Conservation (phyloP, 2,329 filamentous ascomycete species). For the Ophiosphaerella korrae region DNA sequence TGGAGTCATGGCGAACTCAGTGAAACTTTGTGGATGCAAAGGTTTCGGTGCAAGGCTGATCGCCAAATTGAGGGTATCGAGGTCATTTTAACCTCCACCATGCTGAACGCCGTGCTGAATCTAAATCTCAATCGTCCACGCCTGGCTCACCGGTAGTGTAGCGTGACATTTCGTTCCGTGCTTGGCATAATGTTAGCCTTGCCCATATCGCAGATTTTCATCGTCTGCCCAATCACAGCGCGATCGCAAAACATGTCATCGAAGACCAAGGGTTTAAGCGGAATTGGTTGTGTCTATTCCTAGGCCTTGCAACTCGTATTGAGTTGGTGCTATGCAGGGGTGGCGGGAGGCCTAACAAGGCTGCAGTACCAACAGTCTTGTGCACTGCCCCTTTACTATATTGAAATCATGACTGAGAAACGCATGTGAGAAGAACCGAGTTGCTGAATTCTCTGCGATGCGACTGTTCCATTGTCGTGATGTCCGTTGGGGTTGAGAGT, state of each 20-base stretch:
- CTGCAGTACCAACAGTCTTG: constrained; percentile 4
- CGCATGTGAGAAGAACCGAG: background rate
- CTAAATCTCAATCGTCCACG: constrained; percentile 11
- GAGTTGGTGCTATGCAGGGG: constrained; percentile 12
- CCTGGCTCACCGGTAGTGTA: constrained; percentile 27
- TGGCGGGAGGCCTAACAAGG: constrained; percentile 16
- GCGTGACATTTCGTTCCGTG: constrained; percentile 23
- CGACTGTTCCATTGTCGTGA: background rate
- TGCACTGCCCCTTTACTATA: constrained; percentile 15
- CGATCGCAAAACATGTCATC: constrained; percentile 11
- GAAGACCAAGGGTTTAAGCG: constrained; percentile 13
- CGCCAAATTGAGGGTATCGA: constrained; percentile 15
- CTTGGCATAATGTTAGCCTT: constrained; percentile 23
- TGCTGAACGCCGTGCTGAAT: constrained; percentile 14
- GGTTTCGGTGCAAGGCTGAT: constrained; percentile 14
- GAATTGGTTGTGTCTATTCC: constrained; percentile 24
- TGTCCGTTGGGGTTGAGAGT: too few species aligned
- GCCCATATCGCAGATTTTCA: constrained; percentile 8
- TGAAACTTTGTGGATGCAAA: constrained; percentile 10
- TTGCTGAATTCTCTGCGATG: background rate
- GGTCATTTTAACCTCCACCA: constrained; percentile 28
- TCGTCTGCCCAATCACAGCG: constrained; percentile 12
- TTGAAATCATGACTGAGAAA: constrained; percentile 14
- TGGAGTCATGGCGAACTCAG: constrained; percentile 21
- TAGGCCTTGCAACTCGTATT: constrained; percentile 14